A percentile compares a stretch with the other conserved stretches of the same genome.
Evolutionary conservation across 352 stramenopile species (phyloP).

Genomic region (Phytopythium boreale): DNA sequence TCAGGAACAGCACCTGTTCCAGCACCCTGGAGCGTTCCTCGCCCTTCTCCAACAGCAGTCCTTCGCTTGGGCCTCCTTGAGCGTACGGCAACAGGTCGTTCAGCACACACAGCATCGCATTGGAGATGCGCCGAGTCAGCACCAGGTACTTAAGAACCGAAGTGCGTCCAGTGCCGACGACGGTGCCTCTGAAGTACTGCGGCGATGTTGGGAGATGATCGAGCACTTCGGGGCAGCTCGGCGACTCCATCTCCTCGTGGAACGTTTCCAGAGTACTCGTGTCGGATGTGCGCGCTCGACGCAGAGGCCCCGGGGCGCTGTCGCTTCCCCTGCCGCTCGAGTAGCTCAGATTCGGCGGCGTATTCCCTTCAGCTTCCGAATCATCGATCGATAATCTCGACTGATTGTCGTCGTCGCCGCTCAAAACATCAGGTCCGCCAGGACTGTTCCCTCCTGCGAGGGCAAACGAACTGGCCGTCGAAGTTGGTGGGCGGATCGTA

Average conservation of each 20-base stretch:
- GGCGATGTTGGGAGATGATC: conserved; percentile 1
- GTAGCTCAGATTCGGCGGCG: neutral
- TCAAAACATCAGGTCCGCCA: neutral
- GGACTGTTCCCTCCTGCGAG: too few relatives aligned
- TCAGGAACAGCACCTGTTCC: conserved; percentile 48
- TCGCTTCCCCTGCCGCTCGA: neutral
- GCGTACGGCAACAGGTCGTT: conserved; percentile 54
- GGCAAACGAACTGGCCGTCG: neutral
- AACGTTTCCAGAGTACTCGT: conserved; percentile 24
- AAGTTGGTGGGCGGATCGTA: conserved; percentile 2
- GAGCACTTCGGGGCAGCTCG: neutral
- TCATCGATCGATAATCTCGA: conserved; percentile 1
- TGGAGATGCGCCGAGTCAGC: conserved; percentile 36
- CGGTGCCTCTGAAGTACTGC: conserved; percentile 3
- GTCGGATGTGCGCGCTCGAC: conserved; percentile 13
- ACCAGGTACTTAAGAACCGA: conserved; percentile 59
- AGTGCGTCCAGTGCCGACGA: conserved; percentile 4
- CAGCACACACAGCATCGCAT: conserved; percentile 37
- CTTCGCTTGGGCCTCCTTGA: conserved; percentile 19
- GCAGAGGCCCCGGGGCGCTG: neutral
- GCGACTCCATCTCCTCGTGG: conserved; percentile 10
- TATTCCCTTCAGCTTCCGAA: neutral
- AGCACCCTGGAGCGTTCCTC: conserved; percentile 50
- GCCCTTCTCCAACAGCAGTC: conserved; percentile 21
- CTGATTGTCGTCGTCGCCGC: neutral